Evolutionary conservation across 1,139 yeast genomes (phyloP), one percentile per base, ranked within the genome.

Genomic region (Candida sanyaensis): DNA sequence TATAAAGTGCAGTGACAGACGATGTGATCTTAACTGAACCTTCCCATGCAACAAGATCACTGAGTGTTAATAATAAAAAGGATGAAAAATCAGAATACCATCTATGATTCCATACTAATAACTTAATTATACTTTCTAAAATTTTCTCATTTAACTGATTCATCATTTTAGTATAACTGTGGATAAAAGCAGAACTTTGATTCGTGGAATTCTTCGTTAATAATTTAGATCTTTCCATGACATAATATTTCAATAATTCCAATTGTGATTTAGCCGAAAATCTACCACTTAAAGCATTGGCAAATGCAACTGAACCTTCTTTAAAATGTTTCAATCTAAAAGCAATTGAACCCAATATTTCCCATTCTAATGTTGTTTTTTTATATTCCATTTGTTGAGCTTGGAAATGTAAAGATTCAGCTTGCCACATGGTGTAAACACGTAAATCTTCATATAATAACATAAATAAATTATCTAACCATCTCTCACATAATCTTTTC

Each of bases 41-140:
- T 59, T 88, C 91, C 58, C 84, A 86, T 28, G 83, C 82, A 29
- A 89, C 84, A 52, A 89, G 73, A 47, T 77, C 81, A 37, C 81
- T 72, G 49, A 91, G 68, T 1, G 83, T 73, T 31, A 71, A 66
- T 21, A 85, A 64, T 48, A 90, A 73, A 42, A 75, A 73, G 27
- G 95, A 89, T 8, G 96, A 85, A 60, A 91, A 92, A 56, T 92
- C 97, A 54, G 84, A 81, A 68, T 93, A 95, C 99, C 99, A 95
- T 63, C 99, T 83, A 67, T 91, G 98, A 63, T 91, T 88, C 97
- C 98, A 93, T 21, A 96, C 96, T 33, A 87, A 73, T 49, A 93
- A 72, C 58, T 86, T 87, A 43, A 91, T 89, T 50, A 85, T 71
- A 37, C 88, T 72, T 52, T 87, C 93, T 55, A 91, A 73, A 21